A percentile compares a stretch with the other conserved stretches of the same genome.
Evolutionary conservation across 768 basidiomycete genomes (phyloP).

Genomic region (Phylloporus rhodoxanthus): DNA sequence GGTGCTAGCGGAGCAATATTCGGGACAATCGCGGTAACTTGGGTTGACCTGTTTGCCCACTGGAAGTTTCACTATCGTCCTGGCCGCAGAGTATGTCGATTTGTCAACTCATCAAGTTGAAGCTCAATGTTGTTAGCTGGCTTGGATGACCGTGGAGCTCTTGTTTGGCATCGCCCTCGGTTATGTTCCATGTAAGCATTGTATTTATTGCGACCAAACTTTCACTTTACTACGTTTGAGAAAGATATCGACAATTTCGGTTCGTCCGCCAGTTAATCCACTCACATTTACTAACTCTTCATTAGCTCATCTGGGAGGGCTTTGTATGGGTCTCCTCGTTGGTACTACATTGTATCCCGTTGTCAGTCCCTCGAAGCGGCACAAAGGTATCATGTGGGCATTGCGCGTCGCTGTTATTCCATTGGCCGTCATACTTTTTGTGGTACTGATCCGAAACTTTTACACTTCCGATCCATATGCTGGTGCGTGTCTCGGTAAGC

Average conservation of each 20-base stretch:
- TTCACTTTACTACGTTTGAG: slow-evolving; percentile 15
- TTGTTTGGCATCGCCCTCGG: slow-evolving; percentile 80
- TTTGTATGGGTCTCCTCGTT: slow-evolving; percentile 76
- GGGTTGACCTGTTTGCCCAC: slow-evolving; percentile 88
- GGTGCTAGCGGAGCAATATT: slow-evolving; percentile 95
- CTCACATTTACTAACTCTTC: not conserved
- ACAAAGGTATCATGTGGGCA: slow-evolving; percentile 64
- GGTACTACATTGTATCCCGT: slow-evolving; percentile 86
- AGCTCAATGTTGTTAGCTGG: slow-evolving; percentile 44
- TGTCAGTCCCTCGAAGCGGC: slow-evolving; percentile 73
- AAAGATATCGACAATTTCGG: slow-evolving; percentile 88
- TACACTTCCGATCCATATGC: slow-evolving; percentile 83
- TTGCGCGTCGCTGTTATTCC: slow-evolving; percentile 72
- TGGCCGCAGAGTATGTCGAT: slow-evolving; percentile 55
- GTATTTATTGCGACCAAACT: not conserved
- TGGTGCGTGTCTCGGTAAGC: slow-evolving; percentile 39
- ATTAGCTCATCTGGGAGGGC: slow-evolving; percentile 82
- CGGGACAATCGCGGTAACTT: slow-evolving; percentile 76
- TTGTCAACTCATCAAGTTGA: not conserved
- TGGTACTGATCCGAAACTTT: slow-evolving; percentile 82
- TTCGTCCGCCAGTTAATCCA: slow-evolving; percentile 26
- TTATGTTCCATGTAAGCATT: slow-evolving; percentile 68
- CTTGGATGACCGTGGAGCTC: slow-evolving; percentile 84
- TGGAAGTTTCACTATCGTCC: slow-evolving; percentile 88
- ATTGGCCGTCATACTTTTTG: slow-evolving; percentile 71